Evolutionary conservation across 23 red algal genomes (phyloP), one percentile per base, ranked within the genome.

Genomic region (Chondrus crispus): DNA sequence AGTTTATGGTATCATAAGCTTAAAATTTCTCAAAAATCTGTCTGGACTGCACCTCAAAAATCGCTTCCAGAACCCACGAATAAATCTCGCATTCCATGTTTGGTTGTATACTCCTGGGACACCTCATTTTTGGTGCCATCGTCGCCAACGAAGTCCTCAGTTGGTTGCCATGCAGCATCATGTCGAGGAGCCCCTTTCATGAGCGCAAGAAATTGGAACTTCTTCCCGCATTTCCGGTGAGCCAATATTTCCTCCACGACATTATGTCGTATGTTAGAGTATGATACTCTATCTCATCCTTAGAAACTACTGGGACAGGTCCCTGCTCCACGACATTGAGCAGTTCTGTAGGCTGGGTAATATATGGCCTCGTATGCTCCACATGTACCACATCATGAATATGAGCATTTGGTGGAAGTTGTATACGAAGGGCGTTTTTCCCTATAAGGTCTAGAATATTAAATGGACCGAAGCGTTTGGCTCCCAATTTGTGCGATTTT

Each of bases 161-260:
- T 76, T 76, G 71, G 71, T 48, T 76, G 71, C 71, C 71, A 76
- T 37, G 28, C 44, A 5, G 71, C 28, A 20, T 76, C 71, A 76
- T 76, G 71, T 40, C 7, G 39, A 37, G 39, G 71, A 4, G 28
- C 71, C 5, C 71, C 28, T 37, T 38, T 24, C 39, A 76, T 76
- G 28, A 76, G 39, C 24, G 39, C 44, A 26, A 76, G 19, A 5
- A 76, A 76, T 20, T 5, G 28, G 71, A 40, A 76, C 24, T 38
- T 38, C 7, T 38, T n/a, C 11, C 71, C 71, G 43, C 28, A 20
- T 5, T 76, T 76, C 30, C 47, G 28, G 44, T 76, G 71, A 76
- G 6, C 71, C 71, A 76, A 76, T 26, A 76, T 37, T 37, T 37
- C 5, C 71, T 48, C 39, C 33, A 76, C 71, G 22, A 57, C 52